Conservation (phyloP, 139 green algal genomes). For the Chlamydomonas sp. region DNA sequence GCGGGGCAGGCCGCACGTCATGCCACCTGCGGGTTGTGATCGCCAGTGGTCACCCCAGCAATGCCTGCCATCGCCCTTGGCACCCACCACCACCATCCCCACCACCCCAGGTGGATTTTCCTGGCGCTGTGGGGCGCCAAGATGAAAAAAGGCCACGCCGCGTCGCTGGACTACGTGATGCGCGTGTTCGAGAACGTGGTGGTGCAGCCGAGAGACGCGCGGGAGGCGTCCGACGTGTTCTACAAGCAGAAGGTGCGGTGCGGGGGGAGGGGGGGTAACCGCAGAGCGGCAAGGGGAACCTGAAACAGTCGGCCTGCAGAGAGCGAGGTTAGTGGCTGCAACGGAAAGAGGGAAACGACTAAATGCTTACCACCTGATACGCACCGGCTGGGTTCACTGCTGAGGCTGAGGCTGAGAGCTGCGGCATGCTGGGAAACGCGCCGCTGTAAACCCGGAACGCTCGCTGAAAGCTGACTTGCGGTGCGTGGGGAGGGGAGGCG, state of each 20-base stretch:
- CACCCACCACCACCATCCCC: neutral
- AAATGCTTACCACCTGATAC: no score
- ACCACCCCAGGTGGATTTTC: constrained; percentile 79
- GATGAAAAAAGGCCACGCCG: constrained; percentile 59
- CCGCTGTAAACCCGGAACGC: no score
- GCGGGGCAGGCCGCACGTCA: no score
- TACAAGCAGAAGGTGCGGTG: constrained; percentile 78
- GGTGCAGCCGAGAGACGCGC: constrained; percentile 84
- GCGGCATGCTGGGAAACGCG: no score
- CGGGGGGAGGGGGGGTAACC: neutral
- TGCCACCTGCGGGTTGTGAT: no score
- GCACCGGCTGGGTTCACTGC: no score
- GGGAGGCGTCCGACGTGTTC: constrained; percentile 89
- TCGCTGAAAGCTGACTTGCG: no score
- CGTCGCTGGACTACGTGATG: constrained; percentile 44
- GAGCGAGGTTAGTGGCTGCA: neutral
- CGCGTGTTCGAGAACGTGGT: constrained; percentile 84
- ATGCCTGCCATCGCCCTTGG: neutral
- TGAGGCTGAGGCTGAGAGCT: no score
- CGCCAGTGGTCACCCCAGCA: no score
- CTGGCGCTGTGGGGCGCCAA: constrained; percentile 84
- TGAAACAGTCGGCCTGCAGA: neutral
- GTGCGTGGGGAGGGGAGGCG: no score
- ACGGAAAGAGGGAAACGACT: no score
- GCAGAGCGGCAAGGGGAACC: no score